Evolutionary conservation across 164 flowering plant species (phyloP).

Genomic region (Magnolia sinica): DNA sequence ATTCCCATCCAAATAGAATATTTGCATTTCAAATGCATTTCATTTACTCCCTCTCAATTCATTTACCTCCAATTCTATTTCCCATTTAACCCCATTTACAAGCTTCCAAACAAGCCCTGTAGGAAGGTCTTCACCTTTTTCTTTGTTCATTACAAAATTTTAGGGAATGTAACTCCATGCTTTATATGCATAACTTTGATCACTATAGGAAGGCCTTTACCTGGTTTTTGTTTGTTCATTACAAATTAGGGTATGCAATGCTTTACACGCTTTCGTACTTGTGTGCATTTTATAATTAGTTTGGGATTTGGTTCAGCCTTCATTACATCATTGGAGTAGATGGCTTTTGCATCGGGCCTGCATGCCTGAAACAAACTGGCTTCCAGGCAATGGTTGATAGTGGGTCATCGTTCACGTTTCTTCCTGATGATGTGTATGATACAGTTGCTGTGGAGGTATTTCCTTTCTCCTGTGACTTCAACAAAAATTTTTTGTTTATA

Average conservation of each 20-base stretch:
- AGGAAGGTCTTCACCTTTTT: neutral
- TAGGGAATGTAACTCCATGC: neutral
- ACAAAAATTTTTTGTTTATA: neutral
- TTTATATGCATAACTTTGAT: neutral
- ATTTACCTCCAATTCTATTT: no score
- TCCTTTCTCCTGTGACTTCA: neutral
- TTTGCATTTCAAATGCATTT: no score
- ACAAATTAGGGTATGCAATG: neutral
- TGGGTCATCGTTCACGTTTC: constrained; percentile 86
- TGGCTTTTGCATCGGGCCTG: constrained; percentile 56
- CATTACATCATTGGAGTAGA: constrained; percentile 76
- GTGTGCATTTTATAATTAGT: constrained; percentile 5
- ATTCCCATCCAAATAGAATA: no score
- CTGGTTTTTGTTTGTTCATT: neutral
- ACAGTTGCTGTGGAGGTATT: constrained; percentile 61
- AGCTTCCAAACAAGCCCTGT: no score
- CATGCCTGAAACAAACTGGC: constrained; percentile 55
- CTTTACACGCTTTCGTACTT: neutral
- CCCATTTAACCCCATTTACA: no score
- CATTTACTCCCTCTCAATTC: no score
- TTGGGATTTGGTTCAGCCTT: constrained; percentile 36
- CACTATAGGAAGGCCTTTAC: neutral
- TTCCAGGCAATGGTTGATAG: constrained; percentile 72
- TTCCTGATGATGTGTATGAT: constrained; percentile 57
- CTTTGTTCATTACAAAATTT: neutral